phyloP scores from a whole-genome alignment of 345 rosid species.

The Leavenworthia alabamica region DNA sequence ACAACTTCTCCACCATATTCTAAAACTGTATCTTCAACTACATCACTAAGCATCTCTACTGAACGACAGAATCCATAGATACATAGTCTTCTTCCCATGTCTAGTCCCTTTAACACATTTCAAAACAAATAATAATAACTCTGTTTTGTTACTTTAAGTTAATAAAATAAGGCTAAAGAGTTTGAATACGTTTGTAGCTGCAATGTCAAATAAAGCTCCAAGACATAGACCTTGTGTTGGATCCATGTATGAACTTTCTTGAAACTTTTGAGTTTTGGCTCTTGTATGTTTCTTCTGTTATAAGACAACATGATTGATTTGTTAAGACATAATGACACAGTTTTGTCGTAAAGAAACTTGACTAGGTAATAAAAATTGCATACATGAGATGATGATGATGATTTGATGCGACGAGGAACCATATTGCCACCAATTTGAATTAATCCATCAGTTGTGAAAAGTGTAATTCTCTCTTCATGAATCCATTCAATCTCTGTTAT shows the following conservation, averaged over 20 bases:
- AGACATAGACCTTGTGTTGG: constrained; percentile 74
- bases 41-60: constrained; percentile 94
- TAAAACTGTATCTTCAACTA: constrained; percentile 81
- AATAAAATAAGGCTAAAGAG: neutral
- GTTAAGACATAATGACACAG: neutral
- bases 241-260: constrained; percentile 88
- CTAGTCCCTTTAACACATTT: constrained; percentile 63
- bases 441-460: constrained; percentile 82
- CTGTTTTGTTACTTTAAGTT: neutral
- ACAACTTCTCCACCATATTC: constrained; percentile 98
- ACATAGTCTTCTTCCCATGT: constrained; percentile 87
- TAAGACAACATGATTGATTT: neutral
- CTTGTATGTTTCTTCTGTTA: constrained; percentile 55
- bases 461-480: constrained; percentile 70
- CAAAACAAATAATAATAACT: neutral
- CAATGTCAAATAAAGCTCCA: constrained; percentile 85
- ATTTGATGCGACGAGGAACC: constrained; percentile 57
- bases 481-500: constrained; percentile 55
- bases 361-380: constrained; percentile 7
- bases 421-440: constrained; percentile 84
- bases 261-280: constrained; percentile 50
- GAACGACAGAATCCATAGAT: constrained; percentile 95
- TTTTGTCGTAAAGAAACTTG: neutral
- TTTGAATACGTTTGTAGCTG: constrained; percentile 74
- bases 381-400: constrained; percentile 67